phyloP scores from a whole-genome alignment of 2,329 filamentous ascomycete species.

The Zarea fungicola region DNA sequence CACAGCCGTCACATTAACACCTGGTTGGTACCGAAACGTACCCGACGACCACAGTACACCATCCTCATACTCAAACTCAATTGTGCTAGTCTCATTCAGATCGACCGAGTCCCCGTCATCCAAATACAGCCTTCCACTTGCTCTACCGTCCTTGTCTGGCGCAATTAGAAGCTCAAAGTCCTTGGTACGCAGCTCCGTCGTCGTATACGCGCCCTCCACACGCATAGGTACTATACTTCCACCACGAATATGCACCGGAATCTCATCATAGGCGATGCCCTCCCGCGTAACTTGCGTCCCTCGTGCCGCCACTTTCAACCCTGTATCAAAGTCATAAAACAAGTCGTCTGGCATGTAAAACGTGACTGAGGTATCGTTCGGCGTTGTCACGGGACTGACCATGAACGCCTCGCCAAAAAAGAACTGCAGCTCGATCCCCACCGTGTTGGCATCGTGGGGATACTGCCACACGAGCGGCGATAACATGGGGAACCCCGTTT shows the following conservation, averaged over 20 bases:
- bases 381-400: slow-evolving; percentile 38
- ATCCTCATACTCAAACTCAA: background rate
- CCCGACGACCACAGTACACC: background rate
- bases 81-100: background rate
- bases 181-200: slow-evolving; percentile 54
- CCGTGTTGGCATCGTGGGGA: slow-evolving; percentile 39
- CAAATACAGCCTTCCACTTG: background rate
- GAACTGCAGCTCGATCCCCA: slow-evolving; percentile 39
- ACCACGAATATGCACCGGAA: slow-evolving; percentile 60
- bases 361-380: slow-evolving; percentile 34
- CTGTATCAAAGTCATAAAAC: slow-evolving; percentile 44
- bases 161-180: slow-evolving; percentile 66
- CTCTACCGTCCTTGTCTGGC: slow-evolving; percentile 31
- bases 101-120: slow-evolving; percentile 2
- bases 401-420: slow-evolving; percentile 40
- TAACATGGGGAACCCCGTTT: slow-evolving; percentile 57
- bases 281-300: slow-evolving; percentile 21
- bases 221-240: slow-evolving; percentile 59
- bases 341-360: slow-evolving; percentile 42
- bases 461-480: slow-evolving; percentile 67
- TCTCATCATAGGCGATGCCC: slow-evolving; percentile 38
- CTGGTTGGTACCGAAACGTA: background rate
- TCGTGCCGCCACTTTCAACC: slow-evolving; percentile 15
- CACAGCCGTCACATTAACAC: background rate
- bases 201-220: slow-evolving; percentile 52